Evolutionary conservation across 805 yeast genomes (phyloP).

Genomic region (Vanderwaltozyma verrucispora): DNA sequence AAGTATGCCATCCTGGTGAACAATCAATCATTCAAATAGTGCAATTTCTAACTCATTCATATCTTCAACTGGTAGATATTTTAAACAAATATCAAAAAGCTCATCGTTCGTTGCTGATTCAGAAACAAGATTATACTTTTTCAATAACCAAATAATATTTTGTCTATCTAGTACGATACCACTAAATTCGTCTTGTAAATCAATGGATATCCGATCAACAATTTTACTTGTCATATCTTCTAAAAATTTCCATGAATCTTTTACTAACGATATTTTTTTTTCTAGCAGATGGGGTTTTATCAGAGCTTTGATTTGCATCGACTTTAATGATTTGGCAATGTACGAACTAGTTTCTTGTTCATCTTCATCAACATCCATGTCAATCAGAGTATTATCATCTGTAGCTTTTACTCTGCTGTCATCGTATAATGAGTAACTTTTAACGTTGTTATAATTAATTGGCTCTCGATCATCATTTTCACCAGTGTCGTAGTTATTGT

Average conservation of each 20-base stretch:
- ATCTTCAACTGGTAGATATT: slow-evolving; percentile 20
- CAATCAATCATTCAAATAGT: slow-evolving; percentile 7
- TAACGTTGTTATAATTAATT: too few relatives aligned
- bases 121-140: slow-evolving; percentile 9
- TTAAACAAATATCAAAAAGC: slow-evolving; percentile 18
- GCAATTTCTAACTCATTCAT: slow-evolving; percentile 17
- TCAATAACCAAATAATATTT: slow-evolving; percentile 8
- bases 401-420: too few relatives aligned
- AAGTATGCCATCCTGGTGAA: too few relatives aligned
- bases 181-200: slow-evolving; percentile 5
- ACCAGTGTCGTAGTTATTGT: too few relatives aligned
- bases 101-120: slow-evolving; percentile 11
- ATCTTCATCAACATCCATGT: not conserved
- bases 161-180: slow-evolving; percentile 8
- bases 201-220: not conserved
- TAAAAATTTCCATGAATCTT: slow-evolving; percentile 10
- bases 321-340: not conserved
- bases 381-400: too few relatives aligned
- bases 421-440: too few relatives aligned
- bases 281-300: not conserved
- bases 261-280: not conserved
- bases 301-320: not conserved
- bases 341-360: not conserved
- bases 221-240: slow-evolving; percentile 4
- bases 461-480: too few relatives aligned